Conservation (phyloP, 176 grass and related monocot genomes). For the Triticum timopheevii region DNA sequence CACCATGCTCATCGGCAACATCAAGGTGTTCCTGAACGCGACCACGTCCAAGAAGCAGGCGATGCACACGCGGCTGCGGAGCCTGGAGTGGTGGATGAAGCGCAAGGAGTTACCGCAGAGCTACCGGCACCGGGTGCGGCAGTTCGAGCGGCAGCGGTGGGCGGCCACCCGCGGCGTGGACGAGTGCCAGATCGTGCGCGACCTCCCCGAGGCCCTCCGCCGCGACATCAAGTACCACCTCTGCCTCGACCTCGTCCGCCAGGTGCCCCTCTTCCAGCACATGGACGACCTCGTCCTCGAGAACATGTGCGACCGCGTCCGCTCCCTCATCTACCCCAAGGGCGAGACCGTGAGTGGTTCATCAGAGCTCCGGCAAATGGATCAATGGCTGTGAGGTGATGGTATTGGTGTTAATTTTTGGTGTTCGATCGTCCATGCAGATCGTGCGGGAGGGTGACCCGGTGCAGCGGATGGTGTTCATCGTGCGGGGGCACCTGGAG, state of each 20-base stretch:
- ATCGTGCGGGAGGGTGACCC: conserved; percentile 76
- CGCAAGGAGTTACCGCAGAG: conserved; percentile 46
- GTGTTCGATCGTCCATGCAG: neutral
- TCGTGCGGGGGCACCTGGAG: conserved; percentile 80
- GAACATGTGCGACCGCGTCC: conserved; percentile 93
- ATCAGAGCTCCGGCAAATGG: neutral
- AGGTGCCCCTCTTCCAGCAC: conserved; percentile 91
- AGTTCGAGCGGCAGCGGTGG: conserved; percentile 89
- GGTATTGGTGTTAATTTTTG: too few relatives aligned
- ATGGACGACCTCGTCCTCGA: conserved; percentile 92
- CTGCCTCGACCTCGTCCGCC: conserved; percentile 85
- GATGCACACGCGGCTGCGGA: conserved; percentile 60
- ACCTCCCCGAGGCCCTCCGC: conserved; percentile 78
- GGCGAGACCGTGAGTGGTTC: conserved; percentile 58
- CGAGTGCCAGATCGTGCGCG: conserved; percentile 61
- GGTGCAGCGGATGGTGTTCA: conserved; percentile 84
- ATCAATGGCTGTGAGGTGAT: too few relatives aligned
- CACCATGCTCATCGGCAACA: conserved; percentile 96
- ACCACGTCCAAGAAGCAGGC: conserved; percentile 96
- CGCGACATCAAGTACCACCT: conserved; percentile 95
- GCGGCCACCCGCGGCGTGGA: conserved; percentile 83
- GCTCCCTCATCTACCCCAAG: conserved; percentile 72
- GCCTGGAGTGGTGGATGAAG: conserved; percentile 85
- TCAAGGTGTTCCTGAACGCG: conserved; percentile 95
- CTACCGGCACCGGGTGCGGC: conserved; percentile 68